Base-by-base conservation (phyloP, 2,329 filamentous ascomycete genomes). In the Verticillium zaregamsianum region DNA sequence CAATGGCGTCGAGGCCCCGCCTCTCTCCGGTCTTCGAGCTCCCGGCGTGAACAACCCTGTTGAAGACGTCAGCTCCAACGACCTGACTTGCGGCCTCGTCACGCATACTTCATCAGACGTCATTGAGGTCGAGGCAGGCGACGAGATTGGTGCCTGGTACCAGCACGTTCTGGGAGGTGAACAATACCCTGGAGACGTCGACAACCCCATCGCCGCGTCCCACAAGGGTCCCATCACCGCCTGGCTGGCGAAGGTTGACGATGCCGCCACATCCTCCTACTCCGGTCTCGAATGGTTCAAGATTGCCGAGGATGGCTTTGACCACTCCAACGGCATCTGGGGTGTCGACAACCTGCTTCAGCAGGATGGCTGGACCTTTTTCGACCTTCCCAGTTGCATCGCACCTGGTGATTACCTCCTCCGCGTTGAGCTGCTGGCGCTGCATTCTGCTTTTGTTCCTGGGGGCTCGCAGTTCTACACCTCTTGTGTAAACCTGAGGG, bases 401-500 rank as follows among this genome's bases (percentile, higher is more conserved):
- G 79, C 82, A 3, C 74, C 80, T 2, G 83, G 83, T 55, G 76
- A 85, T 58, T 86, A 86, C 66, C 78, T 86, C 32, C 72, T 86
- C 69, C 78, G 83, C 54, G 79, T 82, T 32, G 83, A 86, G 73
- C 75, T 81, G 35, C 76, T 85, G 52, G 82, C 82, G 7, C 74
- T 85, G 55, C 82, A 86, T 71, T 78, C 79, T 20, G 82, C 82
- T 17, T 70, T 71, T 12, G 71, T 77, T 37, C 63, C 69, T 39
- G 69, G 73, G 59, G 79, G 80, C n/a, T 79, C 80, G 32, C 80
- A 83, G 71, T 80, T 80, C 69, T 83, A 83, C 70, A 79, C 78
- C 61, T 79, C 81, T 59, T 83, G 86, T 68, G 76, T 85, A 68
- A 87, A 87, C 75, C 71, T 88, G 63, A 77, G 84, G 66, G 76